Conservation (phyloP, 345 rosid species). For the Abelmoschus esculentus region DNA sequence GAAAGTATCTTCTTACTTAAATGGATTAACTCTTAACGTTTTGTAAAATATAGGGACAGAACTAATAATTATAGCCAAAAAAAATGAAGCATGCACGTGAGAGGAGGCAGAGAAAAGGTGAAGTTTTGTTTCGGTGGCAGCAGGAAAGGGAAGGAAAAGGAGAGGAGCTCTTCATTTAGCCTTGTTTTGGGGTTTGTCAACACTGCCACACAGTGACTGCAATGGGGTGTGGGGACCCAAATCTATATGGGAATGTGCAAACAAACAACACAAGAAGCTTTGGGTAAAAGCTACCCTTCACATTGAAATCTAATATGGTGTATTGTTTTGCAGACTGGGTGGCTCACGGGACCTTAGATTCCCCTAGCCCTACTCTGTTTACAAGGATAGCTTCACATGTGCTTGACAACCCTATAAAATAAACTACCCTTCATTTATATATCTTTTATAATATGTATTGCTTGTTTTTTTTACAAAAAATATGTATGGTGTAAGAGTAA, state of each 20-base stretch:
- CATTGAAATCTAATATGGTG: slow-evolving; percentile 19
- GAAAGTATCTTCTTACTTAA: neutral
- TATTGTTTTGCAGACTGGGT: slow-evolving; percentile 4
- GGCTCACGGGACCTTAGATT: slow-evolving; percentile 14
- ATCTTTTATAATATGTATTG: too few species aligned
- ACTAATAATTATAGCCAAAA: too few species aligned
- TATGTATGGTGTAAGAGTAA: too few species aligned
- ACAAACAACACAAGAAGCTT: slow-evolving; percentile 27
- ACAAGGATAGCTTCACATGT: slow-evolving; percentile 3
- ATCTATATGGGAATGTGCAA: slow-evolving; percentile 33
- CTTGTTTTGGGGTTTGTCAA: slow-evolving; percentile 17
- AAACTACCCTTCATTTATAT: neutral
- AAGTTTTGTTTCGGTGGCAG: slow-evolving; percentile 16
- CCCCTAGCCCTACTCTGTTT: neutral
- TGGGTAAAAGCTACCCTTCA: slow-evolving; percentile 28
- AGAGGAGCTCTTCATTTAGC: neutral
- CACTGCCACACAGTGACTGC: slow-evolving; percentile 14
- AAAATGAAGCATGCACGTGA: slow-evolving; percentile 35
- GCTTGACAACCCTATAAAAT: slow-evolving; percentile 12
- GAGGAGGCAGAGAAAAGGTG: slow-evolving; percentile 21
- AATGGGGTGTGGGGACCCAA: slow-evolving; percentile 30
- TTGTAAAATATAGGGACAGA: too few species aligned
- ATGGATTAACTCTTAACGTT: neutral
- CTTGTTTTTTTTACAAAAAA: neutral
- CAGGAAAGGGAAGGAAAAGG: slow-evolving; percentile 5